A percentile compares a stretch with the other conserved stretches of the same genome.
These are phyloP conservation scores for Hibiscus syriacus DNA, from an alignment of 345 rosid genomes.

Conservation along the genomic window DNA sequence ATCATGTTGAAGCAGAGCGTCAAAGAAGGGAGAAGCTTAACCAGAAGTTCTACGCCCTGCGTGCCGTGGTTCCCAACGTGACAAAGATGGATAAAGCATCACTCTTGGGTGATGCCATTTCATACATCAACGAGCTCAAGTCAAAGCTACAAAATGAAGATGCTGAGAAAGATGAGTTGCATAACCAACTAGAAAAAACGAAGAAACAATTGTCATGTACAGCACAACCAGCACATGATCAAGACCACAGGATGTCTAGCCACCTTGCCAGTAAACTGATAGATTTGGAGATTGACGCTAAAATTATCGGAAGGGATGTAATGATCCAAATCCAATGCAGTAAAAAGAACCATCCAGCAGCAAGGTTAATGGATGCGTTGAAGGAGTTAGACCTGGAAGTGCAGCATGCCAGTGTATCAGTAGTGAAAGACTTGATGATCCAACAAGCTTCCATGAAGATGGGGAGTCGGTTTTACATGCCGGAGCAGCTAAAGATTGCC, in stretches of 20 bases:
- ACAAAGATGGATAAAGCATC: slow-evolving; percentile 99
- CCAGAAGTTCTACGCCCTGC: slow-evolving; percentile 72
- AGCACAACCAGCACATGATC: slow-evolving; percentile 23
- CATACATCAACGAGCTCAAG: slow-evolving; percentile 78
- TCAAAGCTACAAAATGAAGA: slow-evolving; percentile 46
- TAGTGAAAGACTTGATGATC: too few species aligned
- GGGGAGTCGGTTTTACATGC: slow-evolving; percentile 57
- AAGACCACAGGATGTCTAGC: slow-evolving; percentile 33
- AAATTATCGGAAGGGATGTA: slow-evolving; percentile 89
- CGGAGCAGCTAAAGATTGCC: slow-evolving; percentile 65
- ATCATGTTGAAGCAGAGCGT: slow-evolving; percentile 97
- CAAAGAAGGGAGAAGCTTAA: slow-evolving; percentile 97
- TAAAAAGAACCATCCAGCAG: too few species aligned
- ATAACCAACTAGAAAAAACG: slow-evolving; percentile 50
- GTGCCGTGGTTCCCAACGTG: slow-evolving; percentile 92
- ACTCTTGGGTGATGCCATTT: slow-evolving; percentile 78
- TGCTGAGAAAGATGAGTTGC: slow-evolving; percentile 55
- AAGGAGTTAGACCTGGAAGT: slow-evolving; percentile 88
- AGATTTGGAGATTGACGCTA: slow-evolving; percentile 81
- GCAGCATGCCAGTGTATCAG: slow-evolving; percentile 80
- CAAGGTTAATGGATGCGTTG: slow-evolving; percentile 71
- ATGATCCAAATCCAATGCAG: too few species aligned
- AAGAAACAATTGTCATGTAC: slow-evolving; percentile 35
- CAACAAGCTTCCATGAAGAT: too few species aligned
- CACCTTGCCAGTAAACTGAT: too few species aligned